Base-by-base conservation (phyloP, 768 basidiomycete genomes). In the Cystobasidium tubakii region DNA sequence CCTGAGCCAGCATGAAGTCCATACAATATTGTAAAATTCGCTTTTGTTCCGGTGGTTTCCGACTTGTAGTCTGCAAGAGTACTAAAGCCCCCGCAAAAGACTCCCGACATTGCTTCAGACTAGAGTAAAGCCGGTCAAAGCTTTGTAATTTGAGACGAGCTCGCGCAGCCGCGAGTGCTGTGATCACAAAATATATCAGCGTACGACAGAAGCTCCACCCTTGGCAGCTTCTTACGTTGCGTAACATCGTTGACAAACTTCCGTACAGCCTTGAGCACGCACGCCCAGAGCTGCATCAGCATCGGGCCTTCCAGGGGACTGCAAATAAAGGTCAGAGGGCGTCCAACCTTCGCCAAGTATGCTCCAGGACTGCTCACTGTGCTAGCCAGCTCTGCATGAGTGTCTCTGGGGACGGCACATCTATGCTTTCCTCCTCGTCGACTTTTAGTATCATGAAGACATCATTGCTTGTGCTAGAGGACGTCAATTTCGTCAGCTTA, bases 251-350 rank as follows among this genome's bases (percentile, higher is more conserved):
- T 62, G 21, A 71, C 55, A 27, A 71, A 71, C 17, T 10, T 36
- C n/a, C 69, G 50, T 12, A 23, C 39, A 1, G 23, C 46, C 53
- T 46, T 9, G 12, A 71, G 50, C 2, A 55, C 69, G 19, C 33
- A 25, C n/a, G 69, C 54, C 69, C 69, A 71, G 2, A 71, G 19
- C 54, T 71, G 54, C 69, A 71, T 71, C 1, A 71, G 69, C 13
- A 13, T 27, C 19, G 54, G 33, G 3, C 69, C 69, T 42, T 71
- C 69, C 4, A 44, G 17, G 13, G 17, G 2, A 36, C 34, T 62
- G 29, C 9, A 17, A 23, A 42, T 33, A 9, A 12, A 36, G 33
- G 62, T 42, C 23, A 42, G 31, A n/a, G n/a, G n/a, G n/a, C n/a
- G n/a, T n/a, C n/a, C n/a, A n/a, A n/a, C n/a, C n/a, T n/a, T n/a